Base-by-base conservation (phyloP, 2,329 filamentous ascomycete genomes). In the Zasmidium angulare region DNA sequence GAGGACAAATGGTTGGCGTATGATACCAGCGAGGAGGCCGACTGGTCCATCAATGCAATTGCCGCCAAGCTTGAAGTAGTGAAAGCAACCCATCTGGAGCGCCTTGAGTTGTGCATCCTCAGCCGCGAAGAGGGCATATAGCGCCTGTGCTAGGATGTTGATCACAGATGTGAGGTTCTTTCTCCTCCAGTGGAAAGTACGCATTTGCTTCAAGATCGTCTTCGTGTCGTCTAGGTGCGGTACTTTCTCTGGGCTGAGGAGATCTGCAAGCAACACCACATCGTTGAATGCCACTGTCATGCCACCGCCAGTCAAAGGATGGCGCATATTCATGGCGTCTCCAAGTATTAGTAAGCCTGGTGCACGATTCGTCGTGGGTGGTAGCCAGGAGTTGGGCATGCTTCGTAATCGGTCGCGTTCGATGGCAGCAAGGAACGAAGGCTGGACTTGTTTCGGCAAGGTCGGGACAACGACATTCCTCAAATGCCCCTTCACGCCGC, bases 261-360 rank as follows among this genome's bases (percentile, higher is more conserved):
- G 80, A 9, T 88, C 83, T 0, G 89, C 81, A 23, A 99, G 82
- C 1, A 96, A 77, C 11, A 95, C 83, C 1, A 90, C 93, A 72
- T 99, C 95, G 77, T 93, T 96, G 76, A 99, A 89, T 1, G 91
- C 95, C 1, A 98, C 95, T 0, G 93, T 98, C 95, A 99, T 99
- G 68, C 95, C 95, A 66, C 95, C 95, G 55, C 95, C 95, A 0
- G 95, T 99, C 12, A 99, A 83, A 1, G 95, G 95, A 77, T 99
- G 95, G n/a, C 95, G 90, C 95, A 99, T 99, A 80, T 99, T 99
- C 83, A 96, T 88, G 14, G 95, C 93, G 74, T 99, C 95, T 60
- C 95, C 95, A 9, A 98, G 83, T 36, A 99, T 80, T 51, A 96
- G 82, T 61, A 96, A 78, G 2, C 91, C 91, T 1, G 86, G 84